Base-by-base conservation (phyloP, 2,329 filamentous ascomycete species). In the Colletotrichum chrysophilum region DNA sequence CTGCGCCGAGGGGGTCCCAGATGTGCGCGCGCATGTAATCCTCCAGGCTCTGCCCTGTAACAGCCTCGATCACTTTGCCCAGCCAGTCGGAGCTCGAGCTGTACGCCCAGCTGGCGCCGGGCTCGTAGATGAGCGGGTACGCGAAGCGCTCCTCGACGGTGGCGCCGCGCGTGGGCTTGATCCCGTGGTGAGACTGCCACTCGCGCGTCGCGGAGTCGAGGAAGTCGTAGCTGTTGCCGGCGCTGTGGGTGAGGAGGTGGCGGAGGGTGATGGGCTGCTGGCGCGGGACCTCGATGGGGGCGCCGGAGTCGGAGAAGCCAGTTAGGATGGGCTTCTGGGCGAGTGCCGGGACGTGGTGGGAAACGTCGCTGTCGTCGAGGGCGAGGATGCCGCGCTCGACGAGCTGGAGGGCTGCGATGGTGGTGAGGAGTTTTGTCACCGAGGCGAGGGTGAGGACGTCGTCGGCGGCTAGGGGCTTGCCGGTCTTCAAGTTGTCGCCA, bases 341-440 rank as follows among this genome's bases (percentile, higher is more conserved):
- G 0, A 92, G 83, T 36, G 89, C 88, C 0, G 90, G 90, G 3
- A 88, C 81, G 4, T 89, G 65, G 0, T 78, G 48, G 0, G 84
- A 83, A 0, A 91, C 78, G 36, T 38, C 87, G 4, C 18, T 30
- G 28, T 85, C 86, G 10, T 87, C 85, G 0, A 92, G 82, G 2
- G 79, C 79, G 1, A 91, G 78, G 0, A 88, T 80, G 0, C 89
- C 89, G 8, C 87, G 84, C 43, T 92, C 90, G 3, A 92, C 88
- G 61, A 88, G 87, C 73, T 91, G 88, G n/a, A 92, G 79, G 2
- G 86, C 86, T 4, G 89, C 87, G 67, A 92, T 86, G 3, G 86
- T 86, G 3, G 90, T 86, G 69, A 91, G 76, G 4, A 92, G 80
- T 75, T 88, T 88, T 30, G 82, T 85, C 4, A 81, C 83, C 5